Conservation (phyloP, 352 stramenopile genomes). For the Globisporangium ultimum region DNA sequence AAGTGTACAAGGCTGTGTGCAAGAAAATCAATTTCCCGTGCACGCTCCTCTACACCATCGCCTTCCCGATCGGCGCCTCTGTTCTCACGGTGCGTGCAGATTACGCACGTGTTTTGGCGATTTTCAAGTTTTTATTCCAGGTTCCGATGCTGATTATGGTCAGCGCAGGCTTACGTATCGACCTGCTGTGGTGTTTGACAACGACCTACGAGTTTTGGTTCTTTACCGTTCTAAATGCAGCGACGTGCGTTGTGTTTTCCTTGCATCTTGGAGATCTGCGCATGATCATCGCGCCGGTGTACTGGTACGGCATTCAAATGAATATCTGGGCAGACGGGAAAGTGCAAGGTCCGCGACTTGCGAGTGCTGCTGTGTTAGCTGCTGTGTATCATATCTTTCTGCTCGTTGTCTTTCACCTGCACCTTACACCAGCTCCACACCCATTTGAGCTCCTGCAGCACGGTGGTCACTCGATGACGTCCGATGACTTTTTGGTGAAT, state of each 20-base stretch:
- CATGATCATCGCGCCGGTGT: constrained; percentile 7
- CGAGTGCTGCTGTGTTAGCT: constrained; percentile 1
- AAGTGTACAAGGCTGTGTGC: not conserved
- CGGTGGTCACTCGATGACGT: constrained; percentile 2
- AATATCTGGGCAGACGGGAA: constrained; percentile 30
- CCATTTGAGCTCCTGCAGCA: constrained; percentile 8
- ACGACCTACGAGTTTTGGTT: constrained; percentile 44
- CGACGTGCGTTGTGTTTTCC: constrained; percentile 14
- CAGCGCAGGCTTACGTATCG: not conserved
- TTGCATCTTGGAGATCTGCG: constrained; percentile 19
- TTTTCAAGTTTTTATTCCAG: constrained; percentile 13
- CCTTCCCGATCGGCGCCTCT: constrained; percentile 9
- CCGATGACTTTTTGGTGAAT: constrained; percentile 22
- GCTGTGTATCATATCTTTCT: constrained; percentile 4
- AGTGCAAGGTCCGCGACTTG: constrained; percentile 7
- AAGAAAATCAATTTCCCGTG: not conserved
- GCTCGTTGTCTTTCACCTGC: constrained; percentile 3
- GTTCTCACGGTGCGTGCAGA: constrained; percentile 1
- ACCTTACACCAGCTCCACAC: constrained; percentile 5
- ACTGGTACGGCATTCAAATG: constrained; percentile 22
- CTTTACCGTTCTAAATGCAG: constrained; percentile 21
- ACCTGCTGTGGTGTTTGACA: constrained; percentile 9
- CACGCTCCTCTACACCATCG: constrained; percentile 8
- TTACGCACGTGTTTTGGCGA: constrained; percentile 1
- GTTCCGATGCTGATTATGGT: constrained; percentile 6